Percentiles rank a stretch among this genome's conserved stretches.
Evolutionary conservation across 2,329 filamentous ascomycete species (phyloP).

Genomic region (Ceratocystis huliohia): DNA sequence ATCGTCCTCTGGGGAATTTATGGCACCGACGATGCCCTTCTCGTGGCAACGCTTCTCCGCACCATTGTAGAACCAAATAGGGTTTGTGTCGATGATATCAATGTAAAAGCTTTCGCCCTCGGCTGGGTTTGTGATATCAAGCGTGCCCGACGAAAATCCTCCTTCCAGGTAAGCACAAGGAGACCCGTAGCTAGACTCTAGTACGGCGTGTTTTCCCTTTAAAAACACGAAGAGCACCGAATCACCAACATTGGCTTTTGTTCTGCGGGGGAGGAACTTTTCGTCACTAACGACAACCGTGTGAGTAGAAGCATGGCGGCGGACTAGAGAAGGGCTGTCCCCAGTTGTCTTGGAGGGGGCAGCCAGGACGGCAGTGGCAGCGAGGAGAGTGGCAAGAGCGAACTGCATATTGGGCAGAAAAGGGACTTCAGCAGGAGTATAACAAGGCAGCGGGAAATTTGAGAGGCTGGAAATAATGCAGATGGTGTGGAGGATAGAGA

Average conservation of each 20-base stretch:
- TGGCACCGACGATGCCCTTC: conserved; percentile 21
- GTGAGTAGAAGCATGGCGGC: background rate
- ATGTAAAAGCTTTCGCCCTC: conserved; percentile 30
- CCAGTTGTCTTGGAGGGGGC: background rate
- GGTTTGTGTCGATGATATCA: conserved; percentile 6
- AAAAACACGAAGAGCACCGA: conserved; percentile 44
- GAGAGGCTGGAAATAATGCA: too few species aligned
- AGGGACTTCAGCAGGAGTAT: too few species aligned
- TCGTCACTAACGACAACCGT: background rate
- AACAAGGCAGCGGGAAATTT: too few species aligned
- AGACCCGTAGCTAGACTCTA: conserved; percentile 31
- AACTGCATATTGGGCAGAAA: background rate
- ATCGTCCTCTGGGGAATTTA: conserved; percentile 24
- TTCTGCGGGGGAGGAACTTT: conserved; percentile 38
- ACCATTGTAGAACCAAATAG: conserved; percentile 7
- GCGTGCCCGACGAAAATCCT: background rate
- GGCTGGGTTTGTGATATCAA: too few species aligned
- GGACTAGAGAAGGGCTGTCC: background rate
- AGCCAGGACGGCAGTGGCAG: background rate
- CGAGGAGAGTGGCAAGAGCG: background rate
- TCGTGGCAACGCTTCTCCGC: conserved; percentile 23
- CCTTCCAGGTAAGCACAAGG: conserved; percentile 28
- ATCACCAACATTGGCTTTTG: conserved; percentile 38
- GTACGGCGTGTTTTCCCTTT: conserved; percentile 38
- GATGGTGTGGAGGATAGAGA: too few species aligned